Base-by-base conservation (phyloP, 1,284 basidiomycete species). In the Naganishia sp. region DNA sequence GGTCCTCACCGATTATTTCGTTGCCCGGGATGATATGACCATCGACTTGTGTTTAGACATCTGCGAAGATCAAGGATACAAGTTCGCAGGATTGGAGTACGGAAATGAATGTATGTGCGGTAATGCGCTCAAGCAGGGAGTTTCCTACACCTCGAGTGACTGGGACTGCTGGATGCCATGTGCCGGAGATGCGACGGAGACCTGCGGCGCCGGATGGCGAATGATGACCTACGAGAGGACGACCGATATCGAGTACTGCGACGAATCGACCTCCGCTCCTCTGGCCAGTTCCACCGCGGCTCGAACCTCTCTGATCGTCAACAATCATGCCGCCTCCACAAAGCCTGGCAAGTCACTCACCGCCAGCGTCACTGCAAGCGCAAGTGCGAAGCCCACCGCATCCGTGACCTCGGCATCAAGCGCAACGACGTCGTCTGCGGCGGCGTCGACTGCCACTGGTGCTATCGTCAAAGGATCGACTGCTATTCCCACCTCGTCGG, bases 71-170 rank as follows among this genome's bases (percentile, higher is more conserved):
- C 66, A 65, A 50, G 76, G 76, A 1, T 80, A 73, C 73, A 70
- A 67, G 17, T 78, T 72, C 54, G 77, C 77, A 42, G 79, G 78
- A 64, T 69, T 78, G 21, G 73, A 80, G 69, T 77, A 70, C 63
- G 73, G 74, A n/a, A 60, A 72, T 43, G 73, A 79, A 61, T 79
- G 77, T 68, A 77, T 74, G 70, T 79, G 78, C 63, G 72, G 73
- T 31, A 71, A 69, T 68, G 51, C 70, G 15, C 42, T 75, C 25
- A 66, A 68, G 23, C 31, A 57, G 2, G 45, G 56, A 39, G 55
- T 74, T 55, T 43, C 53, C 13, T 74, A 73, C 69, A 49, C 25
- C 47, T 55, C 60, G 52, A 60, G 60, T 49, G 63, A 67, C 39
- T 58, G 61, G 51, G 70, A 70, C 32, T 80, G 79, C 67, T 69